Percentiles rank a stretch among this genome's conserved stretches.
Conservation (phyloP, 805 yeast species). For the Nakazawaea sp. region DNA sequence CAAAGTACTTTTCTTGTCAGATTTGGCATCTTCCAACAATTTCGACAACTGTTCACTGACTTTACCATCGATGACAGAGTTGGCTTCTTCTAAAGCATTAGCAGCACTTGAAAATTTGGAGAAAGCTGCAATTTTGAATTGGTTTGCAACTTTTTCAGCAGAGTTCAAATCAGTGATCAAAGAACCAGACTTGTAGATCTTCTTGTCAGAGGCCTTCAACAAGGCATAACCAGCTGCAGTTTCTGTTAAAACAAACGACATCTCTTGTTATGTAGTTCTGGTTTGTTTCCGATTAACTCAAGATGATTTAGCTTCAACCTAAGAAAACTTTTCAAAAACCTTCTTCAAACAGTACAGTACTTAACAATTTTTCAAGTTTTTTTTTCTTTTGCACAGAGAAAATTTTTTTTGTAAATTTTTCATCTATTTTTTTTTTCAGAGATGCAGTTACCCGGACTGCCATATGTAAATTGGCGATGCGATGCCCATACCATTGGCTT, state of each 20-base stretch:
- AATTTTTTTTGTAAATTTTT: constrained; percentile 7
- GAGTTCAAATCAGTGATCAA: constrained; percentile 72
- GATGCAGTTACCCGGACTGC: background rate
- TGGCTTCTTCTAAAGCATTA: constrained; percentile 92
- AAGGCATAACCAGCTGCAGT: constrained; percentile 99
- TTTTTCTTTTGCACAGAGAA: background rate
- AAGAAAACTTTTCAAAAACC: no score
- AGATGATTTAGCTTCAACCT: no score
- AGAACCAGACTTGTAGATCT: constrained; percentile 79
- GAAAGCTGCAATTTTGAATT: constrained; percentile 91
- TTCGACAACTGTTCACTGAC: constrained; percentile 80
- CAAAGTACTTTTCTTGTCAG: constrained; percentile 78
- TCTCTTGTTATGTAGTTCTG: constrained; percentile 18
- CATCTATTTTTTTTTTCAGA: background rate
- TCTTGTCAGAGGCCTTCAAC: constrained; percentile 95
- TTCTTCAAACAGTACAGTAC: no score
- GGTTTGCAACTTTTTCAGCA: constrained; percentile 79
- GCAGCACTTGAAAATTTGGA: constrained; percentile 94
- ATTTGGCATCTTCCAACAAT: constrained; percentile 67
- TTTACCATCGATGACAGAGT: constrained; percentile 86
- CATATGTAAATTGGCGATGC: no score
- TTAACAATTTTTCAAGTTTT: background rate
- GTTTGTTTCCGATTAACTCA: no score
- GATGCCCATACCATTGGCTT: no score
- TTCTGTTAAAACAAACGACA: constrained; percentile 92